Percentiles rank a stretch among this genome's conserved stretches.
These are phyloP conservation scores for Ophiostoma montium DNA, from an alignment of 2,329 filamentous ascomycete genomes.

Conservation along the genomic window DNA sequence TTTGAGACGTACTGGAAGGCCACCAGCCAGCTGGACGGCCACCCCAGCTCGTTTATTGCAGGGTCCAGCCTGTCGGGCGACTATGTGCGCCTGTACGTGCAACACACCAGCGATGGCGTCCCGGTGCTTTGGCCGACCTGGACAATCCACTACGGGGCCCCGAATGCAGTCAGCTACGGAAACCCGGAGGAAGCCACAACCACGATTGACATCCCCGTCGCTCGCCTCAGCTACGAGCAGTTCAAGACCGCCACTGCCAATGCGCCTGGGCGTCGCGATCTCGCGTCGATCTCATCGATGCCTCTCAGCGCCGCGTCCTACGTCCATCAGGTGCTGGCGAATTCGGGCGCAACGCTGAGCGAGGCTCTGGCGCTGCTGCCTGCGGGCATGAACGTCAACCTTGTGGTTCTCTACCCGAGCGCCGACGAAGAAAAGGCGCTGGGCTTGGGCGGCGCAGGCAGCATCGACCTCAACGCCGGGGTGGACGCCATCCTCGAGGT, in stretches of 20 bases:
- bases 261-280: constrained; percentile 28
- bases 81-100: constrained; percentile 82
- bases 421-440: constrained; percentile 55
- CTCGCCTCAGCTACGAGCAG: constrained; percentile 60
- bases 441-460: constrained; percentile 47
- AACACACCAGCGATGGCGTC: constrained; percentile 75
- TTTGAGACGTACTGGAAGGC: constrained; percentile 99
- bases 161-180: constrained; percentile 17
- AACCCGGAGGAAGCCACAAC: background rate
- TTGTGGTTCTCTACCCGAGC: constrained; percentile 84
- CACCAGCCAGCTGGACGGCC: constrained; percentile 80
- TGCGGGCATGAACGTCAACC: constrained; percentile 68
- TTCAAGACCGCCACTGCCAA: constrained; percentile 42
- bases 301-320: constrained; percentile 43
- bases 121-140: constrained; percentile 81
- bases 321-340: constrained; percentile 58
- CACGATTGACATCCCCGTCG: constrained; percentile 62
- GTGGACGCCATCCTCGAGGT: constrained; percentile 71
- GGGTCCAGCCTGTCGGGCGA: constrained; percentile 93
- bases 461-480: constrained; percentile 71
- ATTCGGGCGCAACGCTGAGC: constrained; percentile 63
- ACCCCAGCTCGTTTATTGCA: constrained; percentile 76
- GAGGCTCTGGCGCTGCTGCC: constrained; percentile 67
- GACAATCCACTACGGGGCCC: constrained; percentile 59
- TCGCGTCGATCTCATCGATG: constrained; percentile 29